A percentile compares a stretch with the other conserved stretches of the same genome.
Evolutionary conservation across 495 filamentous ascomycete species (phyloP).

Genomic region (Penicillium tannophilum): DNA sequence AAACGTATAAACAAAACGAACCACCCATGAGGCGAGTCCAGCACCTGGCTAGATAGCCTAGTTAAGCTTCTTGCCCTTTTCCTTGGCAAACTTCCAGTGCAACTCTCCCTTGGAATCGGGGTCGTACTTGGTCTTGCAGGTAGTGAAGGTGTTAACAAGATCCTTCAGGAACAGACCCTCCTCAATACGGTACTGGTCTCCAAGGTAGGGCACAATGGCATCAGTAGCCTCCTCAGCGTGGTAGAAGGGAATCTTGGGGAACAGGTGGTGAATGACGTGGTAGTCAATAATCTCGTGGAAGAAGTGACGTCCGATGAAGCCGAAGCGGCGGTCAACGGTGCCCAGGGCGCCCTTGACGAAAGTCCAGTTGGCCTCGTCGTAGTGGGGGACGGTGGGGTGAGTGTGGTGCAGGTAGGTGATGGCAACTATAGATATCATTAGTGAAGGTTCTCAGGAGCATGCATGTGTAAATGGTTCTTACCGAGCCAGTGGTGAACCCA

Average conservation of each 20-base stretch:
- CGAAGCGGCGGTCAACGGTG: conserved; percentile 87
- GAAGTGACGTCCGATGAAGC: conserved; percentile 82
- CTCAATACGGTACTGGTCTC: conserved; percentile 66
- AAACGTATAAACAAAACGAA: neutral
- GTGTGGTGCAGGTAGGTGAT: conserved; percentile 94
- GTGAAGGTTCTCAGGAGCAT: neutral
- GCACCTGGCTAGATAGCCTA: conserved; percentile 8
- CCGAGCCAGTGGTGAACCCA: conserved; percentile 66
- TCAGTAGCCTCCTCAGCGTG: conserved; percentile 85
- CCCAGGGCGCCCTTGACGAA: conserved; percentile 83
- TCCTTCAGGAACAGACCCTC: conserved; percentile 24
- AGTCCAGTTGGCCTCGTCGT: conserved; percentile 74
- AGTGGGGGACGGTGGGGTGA: conserved; percentile 84
- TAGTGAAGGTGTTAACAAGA: conserved; percentile 21
- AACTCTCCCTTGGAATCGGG: conserved; percentile 21
- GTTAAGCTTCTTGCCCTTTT: conserved; percentile 19
- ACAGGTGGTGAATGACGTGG: conserved; percentile 88
- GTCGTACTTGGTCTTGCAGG: conserved; percentile 23
- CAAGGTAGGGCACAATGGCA: conserved; percentile 82
- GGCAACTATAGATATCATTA: conserved; percentile 52
- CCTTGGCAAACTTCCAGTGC: conserved; percentile 20
- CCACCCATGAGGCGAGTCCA: neutral
- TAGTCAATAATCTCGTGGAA: conserved; percentile 93
- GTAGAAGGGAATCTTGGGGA: conserved; percentile 86
- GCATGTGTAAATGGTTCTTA: conserved; percentile 23